Conservation (phyloP, 345 rosid species). For the Aegle marmelos region DNA sequence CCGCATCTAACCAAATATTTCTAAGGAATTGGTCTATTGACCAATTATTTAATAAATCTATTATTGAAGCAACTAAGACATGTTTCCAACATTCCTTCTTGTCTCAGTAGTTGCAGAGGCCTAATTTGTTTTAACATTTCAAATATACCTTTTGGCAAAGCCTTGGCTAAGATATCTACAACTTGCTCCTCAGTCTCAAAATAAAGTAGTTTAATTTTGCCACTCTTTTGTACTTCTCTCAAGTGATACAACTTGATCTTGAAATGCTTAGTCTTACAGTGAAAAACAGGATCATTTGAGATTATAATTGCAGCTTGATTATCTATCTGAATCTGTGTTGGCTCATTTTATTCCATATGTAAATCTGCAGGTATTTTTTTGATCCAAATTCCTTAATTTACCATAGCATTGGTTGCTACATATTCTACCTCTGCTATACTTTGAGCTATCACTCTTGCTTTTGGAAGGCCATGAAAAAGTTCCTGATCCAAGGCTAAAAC, state of each 20-base stretch:
- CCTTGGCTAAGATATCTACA: not conserved
- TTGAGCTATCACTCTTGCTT: not conserved
- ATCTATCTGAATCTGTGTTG: not conserved
- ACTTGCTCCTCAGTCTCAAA: too few species aligned
- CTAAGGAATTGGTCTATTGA: too few species aligned
- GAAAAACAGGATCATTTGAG: too few species aligned
- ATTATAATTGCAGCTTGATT: too few species aligned
- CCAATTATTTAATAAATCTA: not conserved
- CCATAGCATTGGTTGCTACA: not conserved
- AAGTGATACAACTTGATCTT: too few species aligned
- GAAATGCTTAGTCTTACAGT: too few species aligned
- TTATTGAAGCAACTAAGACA: too few species aligned
- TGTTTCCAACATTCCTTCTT: not conserved
- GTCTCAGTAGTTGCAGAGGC: not conserved
- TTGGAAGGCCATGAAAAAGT: not conserved
- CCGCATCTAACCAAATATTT: too few species aligned
- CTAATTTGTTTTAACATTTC: not conserved
- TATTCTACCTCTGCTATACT: not conserved
- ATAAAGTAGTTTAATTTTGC: too few species aligned
- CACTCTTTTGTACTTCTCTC: too few species aligned
- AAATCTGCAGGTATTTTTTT: not conserved
- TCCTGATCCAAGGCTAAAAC: not conserved
- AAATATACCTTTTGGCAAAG: not conserved
- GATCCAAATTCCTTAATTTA: not conserved
- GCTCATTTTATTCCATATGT: not conserved